Base-by-base conservation (phyloP, 345 rosid species). In the Hirschfeldia incana region DNA sequence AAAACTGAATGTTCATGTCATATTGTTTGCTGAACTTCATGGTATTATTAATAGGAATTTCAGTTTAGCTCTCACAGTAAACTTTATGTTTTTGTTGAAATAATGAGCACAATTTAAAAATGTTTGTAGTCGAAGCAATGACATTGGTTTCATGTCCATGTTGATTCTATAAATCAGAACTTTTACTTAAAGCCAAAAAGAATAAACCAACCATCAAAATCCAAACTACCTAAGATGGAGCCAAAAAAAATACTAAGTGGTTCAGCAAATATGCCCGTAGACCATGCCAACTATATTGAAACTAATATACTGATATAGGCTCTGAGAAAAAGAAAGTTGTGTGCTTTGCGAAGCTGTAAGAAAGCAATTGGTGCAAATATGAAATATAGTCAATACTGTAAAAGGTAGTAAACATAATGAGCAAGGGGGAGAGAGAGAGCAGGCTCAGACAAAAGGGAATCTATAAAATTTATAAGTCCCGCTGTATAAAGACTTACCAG, bases 301-400 rank as follows among this genome's bases (percentile, higher is more conserved):
- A 86, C 89, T 90, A 76, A 74, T 28, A 27, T 13, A 51, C 37
- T 69, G 55, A 39, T 36, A 69, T 21, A 63, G 71, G 57, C 33
- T 46, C 37, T 55, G 27, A 53, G 39, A n/a, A 67, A 28, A 62
- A 39, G 76, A 12, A 36, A 55, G 60, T 81, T 32, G 46, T 39
- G 80, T 78, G 97, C 97, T 86, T 93, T 93, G 67, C 93, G 98
- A 98, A 94, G 91, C 84, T 94, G 98, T 77, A 94, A 91, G 85
- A 91, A 94, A 84, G 97, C 97, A 75, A 92, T 94, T 6, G 97
- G 80, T 85, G 87, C 84, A 94, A 84, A 83, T 90, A 92, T 42
- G 97, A 96, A 70, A 93, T 95, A 76, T 95, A 89, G 29, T 96
- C 96, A 80, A 93, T 89, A 97, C 98, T 93, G 90, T 76, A 65